These are phyloP conservation scores for Tanacetum coccineum DNA, from an alignment of 129 eudicot genomes.

Conservation along the genomic window DNA sequence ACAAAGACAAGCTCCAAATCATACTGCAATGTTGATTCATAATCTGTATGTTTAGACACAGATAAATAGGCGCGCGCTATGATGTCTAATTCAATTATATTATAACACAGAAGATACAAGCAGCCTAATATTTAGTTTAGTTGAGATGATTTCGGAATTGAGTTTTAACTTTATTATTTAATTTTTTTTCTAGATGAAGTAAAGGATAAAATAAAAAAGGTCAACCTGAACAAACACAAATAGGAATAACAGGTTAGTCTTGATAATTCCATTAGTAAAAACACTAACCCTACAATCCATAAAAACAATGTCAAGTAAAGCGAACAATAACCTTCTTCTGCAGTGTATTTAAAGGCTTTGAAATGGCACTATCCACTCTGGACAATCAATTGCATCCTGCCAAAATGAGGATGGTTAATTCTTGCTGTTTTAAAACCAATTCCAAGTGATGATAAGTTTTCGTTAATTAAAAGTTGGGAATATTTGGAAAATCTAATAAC, in stretches of 20 bases:
- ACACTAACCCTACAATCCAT: too few relatives aligned
- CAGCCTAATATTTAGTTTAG: too few relatives aligned
- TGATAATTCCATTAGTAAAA: too few relatives aligned
- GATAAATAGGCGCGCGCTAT: background rate
- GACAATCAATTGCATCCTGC: constrained; percentile 99
- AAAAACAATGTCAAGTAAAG: background rate
- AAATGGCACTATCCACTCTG: constrained; percentile 97
- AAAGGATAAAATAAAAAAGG: too few relatives aligned
- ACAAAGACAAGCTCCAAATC: constrained; percentile 92
- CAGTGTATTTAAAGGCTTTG: constrained; percentile 70
- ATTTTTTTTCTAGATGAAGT: too few relatives aligned
- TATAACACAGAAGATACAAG: too few relatives aligned
- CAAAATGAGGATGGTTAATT: constrained; percentile 11
- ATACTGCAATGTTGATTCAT: constrained; percentile 48
- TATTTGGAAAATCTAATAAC: background rate
- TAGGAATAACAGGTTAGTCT: too few relatives aligned
- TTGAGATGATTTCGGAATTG: too few relatives aligned
- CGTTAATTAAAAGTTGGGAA: background rate
- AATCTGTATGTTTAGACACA: background rate
- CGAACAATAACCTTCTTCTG: constrained; percentile 79
- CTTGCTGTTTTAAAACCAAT: background rate
- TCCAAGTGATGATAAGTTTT: background rate
- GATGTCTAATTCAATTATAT: too few relatives aligned
- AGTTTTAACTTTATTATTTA: too few relatives aligned
- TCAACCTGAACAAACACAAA: too few relatives aligned